Conservation (phyloP, 495 filamentous ascomycete species). For the Achaetomiella virescens region DNA sequence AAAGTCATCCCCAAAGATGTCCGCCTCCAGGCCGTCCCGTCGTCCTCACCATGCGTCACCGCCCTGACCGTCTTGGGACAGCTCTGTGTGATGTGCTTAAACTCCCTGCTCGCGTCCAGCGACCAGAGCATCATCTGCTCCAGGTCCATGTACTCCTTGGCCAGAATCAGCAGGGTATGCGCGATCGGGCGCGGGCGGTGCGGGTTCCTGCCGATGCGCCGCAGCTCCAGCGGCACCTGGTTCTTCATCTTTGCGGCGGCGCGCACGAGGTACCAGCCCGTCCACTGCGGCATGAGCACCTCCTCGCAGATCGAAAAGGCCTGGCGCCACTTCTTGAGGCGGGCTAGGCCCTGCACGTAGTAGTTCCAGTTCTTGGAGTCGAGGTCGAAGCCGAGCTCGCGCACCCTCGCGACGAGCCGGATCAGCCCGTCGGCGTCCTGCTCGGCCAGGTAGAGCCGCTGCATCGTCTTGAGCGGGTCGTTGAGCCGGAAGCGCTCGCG, state of each 20-base stretch:
- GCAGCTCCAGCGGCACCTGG: conserved; percentile 31
- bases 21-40: conserved; percentile 6
- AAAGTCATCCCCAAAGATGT: conserved; percentile 6
- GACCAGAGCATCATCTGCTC: conserved; percentile 32
- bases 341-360: conserved; percentile 47
- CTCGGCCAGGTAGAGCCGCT: conserved; percentile 48
- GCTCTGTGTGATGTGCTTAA: conserved; percentile 21
- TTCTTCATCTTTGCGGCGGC: conserved; percentile 11
- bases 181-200: conserved; percentile 32
- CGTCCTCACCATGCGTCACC: conserved; percentile 29
- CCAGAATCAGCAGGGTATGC: conserved; percentile 36
- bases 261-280: conserved; percentile 53
- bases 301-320: conserved; percentile 67
- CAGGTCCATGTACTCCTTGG: conserved; percentile 36
- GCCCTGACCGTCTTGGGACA: conserved; percentile 33
- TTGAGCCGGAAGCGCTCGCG: conserved; percentile 54
- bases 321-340: conserved; percentile 31
- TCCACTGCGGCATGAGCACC: conserved; percentile 67
- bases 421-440: conserved; percentile 43
- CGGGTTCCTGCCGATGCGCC: conserved; percentile 27
- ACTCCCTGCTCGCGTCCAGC: conserved; percentile 17
- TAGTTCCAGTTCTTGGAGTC: conserved; percentile 59
- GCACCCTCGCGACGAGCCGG: conserved; percentile 45
- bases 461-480: conserved; percentile 53
- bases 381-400: conserved; percentile 58